Base-by-base conservation (phyloP, 2,329 filamentous ascomycete species). In the Penicillium polonicum region DNA sequence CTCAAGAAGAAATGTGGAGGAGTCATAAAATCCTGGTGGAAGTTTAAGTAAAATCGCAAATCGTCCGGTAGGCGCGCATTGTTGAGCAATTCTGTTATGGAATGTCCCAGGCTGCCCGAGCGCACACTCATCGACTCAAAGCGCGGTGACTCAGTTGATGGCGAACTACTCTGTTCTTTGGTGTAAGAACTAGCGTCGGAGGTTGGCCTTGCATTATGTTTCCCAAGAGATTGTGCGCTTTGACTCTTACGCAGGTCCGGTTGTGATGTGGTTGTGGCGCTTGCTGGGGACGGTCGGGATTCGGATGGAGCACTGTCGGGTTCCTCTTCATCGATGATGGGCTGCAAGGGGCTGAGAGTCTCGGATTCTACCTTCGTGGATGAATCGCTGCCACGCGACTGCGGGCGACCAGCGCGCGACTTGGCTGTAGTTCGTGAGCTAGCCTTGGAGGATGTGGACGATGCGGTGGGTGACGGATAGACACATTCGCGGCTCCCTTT, bases 401-500 rank as follows among this genome's bases (percentile, higher is more conserved):
- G 75, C 43, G 75, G 69, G 29, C 67, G 68, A 48, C 64, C 48
- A 35, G 62, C 71, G 46, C 78, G 79, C 27, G 73, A 67, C 63
- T 80, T 84, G 62, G 73, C 69, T 38, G 72, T 75, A 33, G 65
- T 48, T 61, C 75, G 78, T 53, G 77, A 77, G 58, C 68, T 69
- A 29, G 69, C 58, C 60, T 79, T 80, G 41, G 79, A 71, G 50
- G 79, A 76, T 42, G 78, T 45, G n/a, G 46, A 38, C 9, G 46
- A 38, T n/a, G 46, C 10, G n/a, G 48, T 31, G 19, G 85, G 78
- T 31, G 87, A 91, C 3, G 94, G 93, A 72, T 97, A 99, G 58
- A 89, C 82, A 73, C 94, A 99, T 63, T 96, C 91, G 76, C 94
- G 85, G 65, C 87, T 90, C 49, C 93, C 94, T 76, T 97, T 99